Evolutionary conservation across 1,139 yeast genomes (phyloP), one percentile per base, ranked within the genome.

Genomic region (Candida tetrigidarum): DNA sequence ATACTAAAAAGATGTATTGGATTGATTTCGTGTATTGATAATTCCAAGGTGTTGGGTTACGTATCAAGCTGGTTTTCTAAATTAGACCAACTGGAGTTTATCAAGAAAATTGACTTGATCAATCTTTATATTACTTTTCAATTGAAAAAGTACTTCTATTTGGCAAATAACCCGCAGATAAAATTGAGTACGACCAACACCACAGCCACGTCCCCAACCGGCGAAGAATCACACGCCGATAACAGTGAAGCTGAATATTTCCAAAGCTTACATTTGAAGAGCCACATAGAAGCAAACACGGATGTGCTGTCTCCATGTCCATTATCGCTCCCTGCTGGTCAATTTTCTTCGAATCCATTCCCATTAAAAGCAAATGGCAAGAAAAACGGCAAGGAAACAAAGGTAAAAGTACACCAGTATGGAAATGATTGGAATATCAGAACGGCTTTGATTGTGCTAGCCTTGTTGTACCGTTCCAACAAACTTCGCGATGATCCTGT

Each of bases 381-480:
- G 27, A 49, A 55, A 22, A 62, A 57, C 27, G 63, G 58, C 11
- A 59, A 61, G 11, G 72, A 69, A 37, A 55, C 74, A 14, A 83
- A 73, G 58, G 78, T 84, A 20, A 77, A 76, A 47, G 61, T 83
- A 2, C 78, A 77, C 37, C 84, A 81, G 54, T 93, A 92, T 61
- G 84, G 87, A 0, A 76, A 78, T 47, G 92, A 89, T 57, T 92
- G 97, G 97, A 90, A 84, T 51, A 69, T 91, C 23, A 71, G 76
- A 37, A 75, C 90, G 0, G 90, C 90, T 0, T 82, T 87, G 2
- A 69, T 77, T 25, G 70, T 84, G 1, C 66, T 87, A 52, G 71
- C 82, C 0, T 59, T 81, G 10, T 74, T 86, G 27, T 78, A 78
- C 55, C 66, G 67, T 39, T 84, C 89, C 2, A 86, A 84, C 55